These are phyloP conservation scores for Pontederia paniculata DNA, from an alignment of 176 grass and related monocot species.

Conservation along the genomic window DNA sequence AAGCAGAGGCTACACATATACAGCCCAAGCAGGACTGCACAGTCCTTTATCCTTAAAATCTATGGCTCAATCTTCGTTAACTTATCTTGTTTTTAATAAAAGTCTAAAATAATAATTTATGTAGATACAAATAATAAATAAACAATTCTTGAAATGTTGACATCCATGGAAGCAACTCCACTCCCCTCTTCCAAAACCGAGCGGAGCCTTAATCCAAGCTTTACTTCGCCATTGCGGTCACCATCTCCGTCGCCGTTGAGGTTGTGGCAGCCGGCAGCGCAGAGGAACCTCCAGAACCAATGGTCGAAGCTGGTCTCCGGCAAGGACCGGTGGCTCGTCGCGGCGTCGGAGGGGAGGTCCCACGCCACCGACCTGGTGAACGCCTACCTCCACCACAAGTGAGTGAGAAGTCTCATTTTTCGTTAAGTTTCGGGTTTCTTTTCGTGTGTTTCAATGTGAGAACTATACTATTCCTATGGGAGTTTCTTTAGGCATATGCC, in stretches of 20 bases:
- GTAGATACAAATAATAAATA: too few relatives aligned
- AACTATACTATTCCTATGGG: not conserved
- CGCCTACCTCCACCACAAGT: constrained; percentile 40
- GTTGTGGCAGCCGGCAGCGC: constrained; percentile 51
- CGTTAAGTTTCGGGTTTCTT: not conserved
- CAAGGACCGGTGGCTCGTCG: constrained; percentile 38
- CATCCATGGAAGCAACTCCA: too few relatives aligned
- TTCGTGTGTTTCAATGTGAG: not conserved
- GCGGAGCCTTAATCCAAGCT: too few relatives aligned
- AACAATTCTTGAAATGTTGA: too few relatives aligned
- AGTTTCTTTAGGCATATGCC: constrained; percentile 36
- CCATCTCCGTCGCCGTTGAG: not conserved
- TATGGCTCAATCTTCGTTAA: too few relatives aligned
- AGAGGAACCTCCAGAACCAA: constrained; percentile 64
- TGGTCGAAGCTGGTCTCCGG: constrained; percentile 43
- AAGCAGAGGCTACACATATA: too few relatives aligned
- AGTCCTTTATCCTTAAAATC: too few relatives aligned
- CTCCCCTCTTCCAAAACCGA: too few relatives aligned
- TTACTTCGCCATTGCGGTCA: too few relatives aligned
- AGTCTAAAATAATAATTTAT: too few relatives aligned
- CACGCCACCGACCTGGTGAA: constrained; percentile 29
- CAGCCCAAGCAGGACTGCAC: too few relatives aligned
- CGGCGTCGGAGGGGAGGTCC: constrained; percentile 22
- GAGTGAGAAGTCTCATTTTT: not conserved
- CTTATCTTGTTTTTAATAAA: too few relatives aligned